Evolutionary conservation across 2,329 filamentous ascomycete genomes (phyloP), one percentile per base, ranked within the genome.

Genomic region (Aureobasidium musti): DNA sequence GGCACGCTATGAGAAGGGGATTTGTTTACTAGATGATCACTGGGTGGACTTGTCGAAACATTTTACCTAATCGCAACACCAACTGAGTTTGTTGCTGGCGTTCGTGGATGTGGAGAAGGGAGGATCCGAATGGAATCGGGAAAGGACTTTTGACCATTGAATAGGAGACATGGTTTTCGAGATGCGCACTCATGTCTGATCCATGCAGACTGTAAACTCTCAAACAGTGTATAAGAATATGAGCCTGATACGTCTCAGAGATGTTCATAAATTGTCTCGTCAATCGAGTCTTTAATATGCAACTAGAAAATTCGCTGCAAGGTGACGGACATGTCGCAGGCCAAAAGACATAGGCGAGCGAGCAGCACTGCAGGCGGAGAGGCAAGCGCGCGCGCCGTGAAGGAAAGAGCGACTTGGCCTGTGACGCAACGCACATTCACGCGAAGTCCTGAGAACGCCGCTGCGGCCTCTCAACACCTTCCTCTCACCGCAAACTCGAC

Each of bases 401-500:
- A 19, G 30, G 30, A 53, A 37, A 37, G 50, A 37, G 50, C 50
- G 50, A 37, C 28, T 53, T 53, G 50, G 50, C 35, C 21, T 56
- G 50, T 54, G 50, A 56, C 33, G 53, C n/a, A 28, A 56, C 33
- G 35, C 33, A 26, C 39, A 26, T 21, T 23, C 11, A 14, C 19
- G 57, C 57, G 57, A 47, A 49, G 57, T 49, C n/a, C 57, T 60
- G 28, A 60, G 57, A 23, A 47, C 57, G 41, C 7, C 26, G 57
- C 39, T 21, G 39, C 41, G 57, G 35, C 28, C 57, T 60, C 57
- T 11, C 56, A 61, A 61, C 57, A 49, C 57, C 57, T 60, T 47
- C 35, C 54, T 57, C 30, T 49, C 59, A 63, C 59, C 59, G 45
- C 59, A 63, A 50, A 63, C 59, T 63, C 59, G 59, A 63, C 59